Evolutionary conservation across 441 rosid species (phyloP), one percentile per base, ranked within the genome.

Genomic region (Melastoma candidum): DNA sequence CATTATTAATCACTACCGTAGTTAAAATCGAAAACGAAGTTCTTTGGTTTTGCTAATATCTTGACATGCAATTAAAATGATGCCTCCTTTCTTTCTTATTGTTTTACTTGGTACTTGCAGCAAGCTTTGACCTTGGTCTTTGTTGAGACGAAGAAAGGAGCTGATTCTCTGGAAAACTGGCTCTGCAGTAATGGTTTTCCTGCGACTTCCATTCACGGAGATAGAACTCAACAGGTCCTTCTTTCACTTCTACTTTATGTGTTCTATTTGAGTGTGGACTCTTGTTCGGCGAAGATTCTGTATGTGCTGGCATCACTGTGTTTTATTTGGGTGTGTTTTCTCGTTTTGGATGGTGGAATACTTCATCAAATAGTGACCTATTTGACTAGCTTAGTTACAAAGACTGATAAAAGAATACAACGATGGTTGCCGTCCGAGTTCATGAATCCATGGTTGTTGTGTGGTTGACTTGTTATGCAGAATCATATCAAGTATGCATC

Each of bases 61-160:
- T 43, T 32, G 4, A 12, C 12, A 29, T 11, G n/a, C 29, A 27
- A 6, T 26, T 39, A 54, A 43, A 51, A n/a, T 17, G 47, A 45
- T 7, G 12, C 14, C 7, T 47, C 41, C 5, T 32, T 1, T 41
- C 22, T 29, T 14, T 10, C 11, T 48, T 26, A n/a, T 12, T 4
- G 13, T 13, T 36, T 14, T 26, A 32, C 17, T 47, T 32, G 27
- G 14, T 17, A 32, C 27, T 48, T 47, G 56, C 63, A 59, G 66
- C 66, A 62, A 62, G 44, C 66, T 41, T 56, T 62, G 44, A 62
- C 66, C 12, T 62, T 62, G 26, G 66, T 62, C 27, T 62, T 62
- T 12, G 66, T 62, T 13, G 66, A 62, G 66, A 62, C 66, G 43
- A 62, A 54, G 60, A 62, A 54, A 53, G 66, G 66, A 17, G 66